Percentiles rank a stretch among this genome's conserved stretches.
Conservation (phyloP, 1,139 yeast species). For the Sugiyamaella japonica region DNA sequence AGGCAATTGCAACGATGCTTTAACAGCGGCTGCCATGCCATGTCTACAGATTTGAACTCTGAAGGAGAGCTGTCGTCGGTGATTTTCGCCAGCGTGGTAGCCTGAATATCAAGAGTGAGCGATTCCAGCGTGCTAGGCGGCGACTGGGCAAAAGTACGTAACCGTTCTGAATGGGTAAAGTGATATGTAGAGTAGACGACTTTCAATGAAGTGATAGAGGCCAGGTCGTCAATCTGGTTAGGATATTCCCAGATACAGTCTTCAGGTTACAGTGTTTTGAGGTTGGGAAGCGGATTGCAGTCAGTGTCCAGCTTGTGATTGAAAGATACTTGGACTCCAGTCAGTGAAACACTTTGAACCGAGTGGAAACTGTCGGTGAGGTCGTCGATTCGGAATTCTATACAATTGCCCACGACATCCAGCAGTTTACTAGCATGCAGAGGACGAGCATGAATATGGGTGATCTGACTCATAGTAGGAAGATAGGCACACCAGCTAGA, state of each 20-base stretch:
- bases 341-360: conserved; percentile 20
- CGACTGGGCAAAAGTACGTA: conserved; percentile 25
- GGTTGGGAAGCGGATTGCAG: conserved; percentile 15
- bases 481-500: conserved; percentile 32
- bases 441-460: conserved; percentile 12
- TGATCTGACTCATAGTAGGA: conserved; percentile 7
- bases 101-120: conserved; percentile 23
- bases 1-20: conserved; percentile 24
- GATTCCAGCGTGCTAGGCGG: conserved; percentile 28
- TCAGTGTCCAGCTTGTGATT: conserved; percentile 17
- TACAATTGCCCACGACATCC: conserved; percentile 5
- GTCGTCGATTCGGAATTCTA: conserved; percentile 22
- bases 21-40: conserved; percentile 30
- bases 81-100: conserved; percentile 18
- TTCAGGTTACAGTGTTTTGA: conserved; percentile 20
- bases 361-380: conserved; percentile 20
- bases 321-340: conserved; percentile 27
- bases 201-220: conserved; percentile 23
- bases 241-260: conserved; percentile 35
- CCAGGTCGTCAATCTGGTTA: conserved; percentile 28
- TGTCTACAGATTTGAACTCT: conserved; percentile 19
- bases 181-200: conserved; percentile 27
- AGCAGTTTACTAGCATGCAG: background rate
- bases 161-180: conserved; percentile 27
- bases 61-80: conserved; percentile 8